Base-by-base conservation (phyloP, 768 basidiomycete species). In the Leucocoprinus birnbaumii region DNA sequence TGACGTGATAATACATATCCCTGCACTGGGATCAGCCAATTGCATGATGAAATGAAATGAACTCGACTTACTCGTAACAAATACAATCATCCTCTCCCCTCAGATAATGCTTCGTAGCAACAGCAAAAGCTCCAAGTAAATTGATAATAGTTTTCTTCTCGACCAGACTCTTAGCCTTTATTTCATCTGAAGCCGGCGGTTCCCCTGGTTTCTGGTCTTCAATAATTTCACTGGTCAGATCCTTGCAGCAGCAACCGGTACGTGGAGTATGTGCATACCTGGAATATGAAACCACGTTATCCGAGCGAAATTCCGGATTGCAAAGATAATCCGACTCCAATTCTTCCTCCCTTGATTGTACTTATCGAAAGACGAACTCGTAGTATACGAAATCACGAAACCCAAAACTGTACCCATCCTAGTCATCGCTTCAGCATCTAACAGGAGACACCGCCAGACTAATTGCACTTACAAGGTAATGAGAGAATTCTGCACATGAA, bases 141-240 rank as follows among this genome's bases (percentile, higher is more conserved):
- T 87, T 87, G 57, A 89, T 77, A 0, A 78, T 74, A 0, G 86
- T 79, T 70, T 87, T 88, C 65, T 85, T 87, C 64, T 88, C 86
- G 48, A 89, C 65, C 49, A 87, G 62, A 0, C 73, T 67, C 10
- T 80, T 77, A 2, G 79, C 72, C 56, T 68, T 75, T n/a, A 69
- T 60, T 27, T 72, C 69, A 24, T 69, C 68, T 4, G 50, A 56
- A 3, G 57, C 62, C 52, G 53, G 64, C 31, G 37, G 56, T 55
- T 57, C 61, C 42, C 55, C 51, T 5, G 65, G 57, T 13, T 64
- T 43, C 10, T 57, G 61, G 59, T 65, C 70, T 73, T 37, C 9
- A 53, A 26, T 27, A 8, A 14, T 16, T 45, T 27, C 31, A 41
- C 24, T 48, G 8, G 13, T 27, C 8, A 48, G 6, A 56, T 22